A percentile compares a stretch with the other conserved stretches of the same genome.
These are phyloP conservation scores for Lagenidium giganteum DNA, from an alignment of 352 stramenopile species.

Conservation along the genomic window DNA sequence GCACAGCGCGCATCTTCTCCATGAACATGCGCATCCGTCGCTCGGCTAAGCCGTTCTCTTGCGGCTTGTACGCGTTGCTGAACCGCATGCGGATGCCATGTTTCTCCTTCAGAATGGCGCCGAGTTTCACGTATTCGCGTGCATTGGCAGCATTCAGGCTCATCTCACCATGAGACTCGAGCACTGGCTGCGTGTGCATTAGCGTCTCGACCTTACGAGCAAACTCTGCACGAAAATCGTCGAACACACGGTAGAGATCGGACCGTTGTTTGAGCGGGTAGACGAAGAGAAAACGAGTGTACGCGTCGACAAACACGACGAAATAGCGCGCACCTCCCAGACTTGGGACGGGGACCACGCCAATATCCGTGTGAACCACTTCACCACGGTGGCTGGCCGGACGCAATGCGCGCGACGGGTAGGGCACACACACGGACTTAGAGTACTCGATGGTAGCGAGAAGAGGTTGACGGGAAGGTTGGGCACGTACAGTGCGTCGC, in stretches of 20 bases:
- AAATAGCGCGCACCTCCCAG: constrained; percentile 10
- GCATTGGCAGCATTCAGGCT: constrained; percentile 6
- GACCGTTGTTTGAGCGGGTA: neutral
- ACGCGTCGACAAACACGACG: constrained; percentile 15
- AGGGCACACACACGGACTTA: too few relatives aligned
- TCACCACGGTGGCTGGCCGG: constrained; percentile 8
- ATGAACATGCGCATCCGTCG: constrained; percentile 11
- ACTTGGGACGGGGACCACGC: constrained; percentile 7
- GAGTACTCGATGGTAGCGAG: too few relatives aligned
- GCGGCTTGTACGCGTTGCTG: constrained; percentile 7
- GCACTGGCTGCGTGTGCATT: too few relatives aligned
- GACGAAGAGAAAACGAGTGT: constrained; percentile 9
- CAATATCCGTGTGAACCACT: constrained; percentile 11
- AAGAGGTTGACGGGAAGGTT: constrained; percentile 8
- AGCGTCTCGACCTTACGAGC: too few relatives aligned
- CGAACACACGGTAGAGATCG: constrained; percentile 8
- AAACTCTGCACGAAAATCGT: constrained; percentile 5
- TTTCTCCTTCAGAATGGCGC: neutral
- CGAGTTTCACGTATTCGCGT: constrained; percentile 11
- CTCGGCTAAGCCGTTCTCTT: constrained; percentile 9
- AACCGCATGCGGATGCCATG: constrained; percentile 7
- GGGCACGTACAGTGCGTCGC: constrained; percentile 3
- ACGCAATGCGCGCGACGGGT: too few relatives aligned
- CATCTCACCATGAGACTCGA: too few relatives aligned
- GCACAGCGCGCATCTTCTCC: constrained; percentile 8